phyloP scores from a whole-genome alignment of 1,139 yeast genomes.

The Candida mesenterica region DNA sequence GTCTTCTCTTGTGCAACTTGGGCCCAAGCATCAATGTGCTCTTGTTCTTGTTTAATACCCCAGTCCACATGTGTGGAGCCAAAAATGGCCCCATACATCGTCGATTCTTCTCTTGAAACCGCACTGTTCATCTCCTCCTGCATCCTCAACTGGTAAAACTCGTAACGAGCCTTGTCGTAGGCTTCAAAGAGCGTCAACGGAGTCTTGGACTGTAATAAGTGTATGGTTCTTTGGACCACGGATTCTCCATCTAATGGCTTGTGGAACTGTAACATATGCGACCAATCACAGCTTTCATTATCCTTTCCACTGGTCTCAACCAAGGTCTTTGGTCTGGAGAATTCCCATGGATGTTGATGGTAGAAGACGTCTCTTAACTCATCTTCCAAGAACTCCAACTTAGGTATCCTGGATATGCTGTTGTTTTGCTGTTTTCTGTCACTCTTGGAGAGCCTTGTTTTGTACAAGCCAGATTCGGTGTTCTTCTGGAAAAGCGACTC shows the following conservation, averaged over 20 bases:
- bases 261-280: conserved; percentile 64
- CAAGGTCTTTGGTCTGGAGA: conserved; percentile 85
- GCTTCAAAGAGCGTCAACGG: conserved; percentile 56
- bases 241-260: conserved; percentile 87
- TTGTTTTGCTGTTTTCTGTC: conserved; percentile 32
- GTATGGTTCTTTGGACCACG: conserved; percentile 88
- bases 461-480: conserved; percentile 24
- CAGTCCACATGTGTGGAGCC: conserved; percentile 59
- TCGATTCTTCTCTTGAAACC: conserved; percentile 79
- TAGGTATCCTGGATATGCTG: conserved; percentile 52
- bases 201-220: conserved; percentile 48
- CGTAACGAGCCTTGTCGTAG: conserved; percentile 82
- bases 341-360: conserved; percentile 97
- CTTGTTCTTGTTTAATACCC: conserved; percentile 73
- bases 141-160: conserved; percentile 83
- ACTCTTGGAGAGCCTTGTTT: conserved; percentile 46
- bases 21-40: conserved; percentile 70
- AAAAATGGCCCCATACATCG: conserved; percentile 80
- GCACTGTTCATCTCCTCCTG: conserved; percentile 75
- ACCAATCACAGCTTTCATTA: conserved; percentile 65
- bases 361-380: conserved; percentile 76
- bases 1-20: conserved; percentile 63
- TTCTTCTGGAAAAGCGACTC: conserved; percentile 23
- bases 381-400: conserved; percentile 76
- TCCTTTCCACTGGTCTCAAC: conserved; percentile 69